Conservation (phyloP, 352 stramenopile species). For the Phytophthora megakarya region DNA sequence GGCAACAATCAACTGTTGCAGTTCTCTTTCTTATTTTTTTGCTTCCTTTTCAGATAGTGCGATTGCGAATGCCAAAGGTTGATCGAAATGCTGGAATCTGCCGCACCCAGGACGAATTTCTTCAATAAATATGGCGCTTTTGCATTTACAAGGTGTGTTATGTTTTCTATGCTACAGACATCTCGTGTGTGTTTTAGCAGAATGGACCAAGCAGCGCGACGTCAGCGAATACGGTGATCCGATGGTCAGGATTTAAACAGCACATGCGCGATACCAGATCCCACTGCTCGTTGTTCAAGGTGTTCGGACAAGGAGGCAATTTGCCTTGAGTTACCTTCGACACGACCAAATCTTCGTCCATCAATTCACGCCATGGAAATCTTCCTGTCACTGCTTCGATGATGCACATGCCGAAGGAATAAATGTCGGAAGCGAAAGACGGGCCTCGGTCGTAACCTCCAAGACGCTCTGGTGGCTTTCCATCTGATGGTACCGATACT, state of each 20-base stretch:
- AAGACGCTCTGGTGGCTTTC: conserved; percentile 41
- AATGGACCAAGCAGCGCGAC: conserved; percentile 23
- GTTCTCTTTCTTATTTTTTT: conserved; percentile 30
- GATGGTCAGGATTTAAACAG: conserved; percentile 25
- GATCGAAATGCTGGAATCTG: conserved; percentile 9
- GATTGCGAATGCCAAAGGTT: background rate
- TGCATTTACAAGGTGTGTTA: conserved; percentile 23
- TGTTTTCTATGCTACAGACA: conserved; percentile 13
- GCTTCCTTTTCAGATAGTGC: conserved; percentile 18
- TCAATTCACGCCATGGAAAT: conserved; percentile 34
- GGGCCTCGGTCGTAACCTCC: conserved; percentile 17
- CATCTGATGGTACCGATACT: conserved; percentile 36
- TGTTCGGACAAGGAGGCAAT: conserved; percentile 17
- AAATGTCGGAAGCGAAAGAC: conserved; percentile 42
- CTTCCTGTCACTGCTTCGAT: conserved; percentile 37
- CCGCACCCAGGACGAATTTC: conserved; percentile 3
- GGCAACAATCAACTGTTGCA: conserved; percentile 33
- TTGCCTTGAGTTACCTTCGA: conserved; percentile 28
- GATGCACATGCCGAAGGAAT: conserved; percentile 49
- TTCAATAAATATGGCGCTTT: conserved; percentile 37
- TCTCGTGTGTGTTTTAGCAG: conserved; percentile 2
- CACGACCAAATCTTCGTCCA: conserved; percentile 32
- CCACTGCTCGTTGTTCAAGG: conserved; percentile 34
- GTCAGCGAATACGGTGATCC: conserved; percentile 24
- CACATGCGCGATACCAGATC: conserved; percentile 36